Evolutionary conservation across 1,139 yeast genomes (phyloP), one percentile per base, ranked within the genome.

Genomic region (Geotrichum restrictum): DNA sequence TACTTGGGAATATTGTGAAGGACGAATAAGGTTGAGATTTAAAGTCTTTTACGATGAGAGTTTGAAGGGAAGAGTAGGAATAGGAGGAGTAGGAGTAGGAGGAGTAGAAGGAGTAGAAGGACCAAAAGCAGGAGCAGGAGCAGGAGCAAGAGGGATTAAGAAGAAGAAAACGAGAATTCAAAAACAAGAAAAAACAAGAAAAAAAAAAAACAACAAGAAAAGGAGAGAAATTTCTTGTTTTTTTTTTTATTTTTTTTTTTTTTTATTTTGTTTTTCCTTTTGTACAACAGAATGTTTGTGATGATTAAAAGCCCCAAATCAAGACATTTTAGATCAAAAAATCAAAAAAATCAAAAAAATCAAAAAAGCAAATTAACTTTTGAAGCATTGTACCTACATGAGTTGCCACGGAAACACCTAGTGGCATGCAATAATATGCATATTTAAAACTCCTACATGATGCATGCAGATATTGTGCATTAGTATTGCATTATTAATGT

Each of bases 341-440:
- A 18, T 7, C 19, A 16, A 10, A n/a, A 37, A 11, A 14, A n/a
- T 4, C 10, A 13, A 14, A 33, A 33, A 33, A 13, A 13, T n/a
- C n/a, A n/a, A n/a, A n/a, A n/a, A n/a, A n/a, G n/a, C n/a, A n/a
- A n/a, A n/a, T n/a, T n/a, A n/a, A n/a, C n/a, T n/a, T n/a, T n/a
- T n/a, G n/a, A n/a, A n/a, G n/a, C n/a, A n/a, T n/a, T 33, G 37
- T 33, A 33, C 37, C 37, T 33, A 33, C 37, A 33, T 33, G 37
- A 33, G 37, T 33, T 33, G 18, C n/a, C 37, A 14, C 11, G 37
- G 37, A 13, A 33, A 33, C 37, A 14, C n/a, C n/a, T n/a, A n/a
- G n/a, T n/a, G n/a, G 18, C 37, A 6, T n/a, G 5, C 5, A 6
- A 33, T 13, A 5, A 24, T 8, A 24, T 5, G 8, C 29, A 24